Base-by-base conservation (phyloP, 2,329 filamentous ascomycete species). In the Nannizziopsis barbatae region DNA sequence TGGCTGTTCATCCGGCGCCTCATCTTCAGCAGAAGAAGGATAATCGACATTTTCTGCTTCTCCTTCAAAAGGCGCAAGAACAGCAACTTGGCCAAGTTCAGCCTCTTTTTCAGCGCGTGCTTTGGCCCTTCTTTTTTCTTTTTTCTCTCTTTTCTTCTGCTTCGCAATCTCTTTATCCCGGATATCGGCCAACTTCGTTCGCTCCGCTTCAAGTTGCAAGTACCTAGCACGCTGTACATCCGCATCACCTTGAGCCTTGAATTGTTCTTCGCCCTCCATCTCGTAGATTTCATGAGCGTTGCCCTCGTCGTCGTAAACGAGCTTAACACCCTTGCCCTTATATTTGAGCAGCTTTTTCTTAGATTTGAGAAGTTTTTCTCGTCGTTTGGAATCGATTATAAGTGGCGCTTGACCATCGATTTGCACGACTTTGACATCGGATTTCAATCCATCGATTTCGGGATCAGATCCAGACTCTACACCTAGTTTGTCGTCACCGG, bases 341-440 rank as follows among this genome's bases (percentile, higher is more conserved):
- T 86, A 85, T 63, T 94, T 92, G 61, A 87, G 76, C 55, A 95
- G 77, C 67, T 93, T 85, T 75, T 95, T 95, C 75, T 95, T 96
- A 15, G 86, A 93, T 60, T 84, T 84, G 55, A 96, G 77, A n/a
- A 95, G 77, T 71, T 95, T 96, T 69, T 95, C 90, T 56, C 88
- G 83, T 18, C 92, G 86, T 66, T 96, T 93, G 10, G 88, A 95
- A 70, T 98, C 92, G 53, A 98, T 80, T 15, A 95, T 71, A 39
- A 95, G 74, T 1, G 86, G 79, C 22, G 84, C 79, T 39, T 73
- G 71, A 53, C 83, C 75, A 35, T 77, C 68, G 42, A 95, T 74
- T 2, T 63, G 59, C 5, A 66, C 62, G 32, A 65, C 58, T 46
- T 65, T 65, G 48, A 65, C 65, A 17, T 65, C 67, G 10, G 56